Conservation (phyloP, 306 rosid species). For the Carpinus fangiana region DNA sequence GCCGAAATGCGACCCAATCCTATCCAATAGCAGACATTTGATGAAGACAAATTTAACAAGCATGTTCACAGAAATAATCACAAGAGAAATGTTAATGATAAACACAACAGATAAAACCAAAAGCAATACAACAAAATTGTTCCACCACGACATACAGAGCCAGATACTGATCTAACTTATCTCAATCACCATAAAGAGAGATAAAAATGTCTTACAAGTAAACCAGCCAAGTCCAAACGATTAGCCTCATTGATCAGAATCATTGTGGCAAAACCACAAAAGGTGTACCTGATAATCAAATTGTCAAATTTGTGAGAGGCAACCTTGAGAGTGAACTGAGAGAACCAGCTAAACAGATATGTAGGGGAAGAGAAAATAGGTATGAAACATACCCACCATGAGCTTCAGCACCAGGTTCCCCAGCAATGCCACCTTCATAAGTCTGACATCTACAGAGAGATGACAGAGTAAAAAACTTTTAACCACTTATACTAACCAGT, state of each 20-base stretch:
- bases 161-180: neutral
- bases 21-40: slow-evolving; percentile 30
- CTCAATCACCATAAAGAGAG: slow-evolving; percentile 4
- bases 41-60: neutral
- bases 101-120: neutral
- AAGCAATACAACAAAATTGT: neutral
- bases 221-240: slow-evolving; percentile 74
- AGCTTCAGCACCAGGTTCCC: slow-evolving; percentile 97
- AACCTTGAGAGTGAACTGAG: neutral
- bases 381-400: slow-evolving; percentile 91
- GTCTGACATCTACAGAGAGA: slow-evolving; percentile 84
- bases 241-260: slow-evolving; percentile 78
- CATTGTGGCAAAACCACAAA: slow-evolving; percentile 91
- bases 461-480: slow-evolving; percentile 13
- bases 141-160: neutral
- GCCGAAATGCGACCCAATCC: slow-evolving; percentile 93
- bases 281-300: slow-evolving; percentile 70
- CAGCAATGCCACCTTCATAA: slow-evolving; percentile 93
- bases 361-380: neutral
- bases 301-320: slow-evolving; percentile 17
- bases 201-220: slow-evolving; percentile 58
- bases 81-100: neutral
- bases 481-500: neutral
- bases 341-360: neutral
- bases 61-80: neutral